Evolutionary conservation across 345 rosid genomes (phyloP), one percentile per base, ranked within the genome.

Genomic region (Salix koriyanagi): DNA sequence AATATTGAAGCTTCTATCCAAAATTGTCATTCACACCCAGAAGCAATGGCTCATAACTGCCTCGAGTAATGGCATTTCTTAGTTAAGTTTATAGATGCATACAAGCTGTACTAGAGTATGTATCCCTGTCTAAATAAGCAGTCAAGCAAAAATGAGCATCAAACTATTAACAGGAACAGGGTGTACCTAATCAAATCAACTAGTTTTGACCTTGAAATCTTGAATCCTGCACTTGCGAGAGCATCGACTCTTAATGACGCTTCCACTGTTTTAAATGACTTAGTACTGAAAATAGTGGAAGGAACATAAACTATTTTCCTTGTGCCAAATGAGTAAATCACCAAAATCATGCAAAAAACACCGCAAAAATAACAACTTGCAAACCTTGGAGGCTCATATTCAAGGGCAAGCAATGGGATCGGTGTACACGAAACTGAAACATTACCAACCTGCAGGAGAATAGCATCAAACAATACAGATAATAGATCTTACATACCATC

Each of bases 151-250:
- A 58, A 7, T 41, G 48, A 41, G 7, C 36, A 46, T 46, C 52
- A 25, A 25, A 70, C 72, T 30, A 18, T 60, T 26, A 6, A 0
- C 61, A 37, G 67, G 61, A 56, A 30, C 14, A 75, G 66, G 58
- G 37, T 14, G 62, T 87, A 90, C 99, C 99, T 85, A 80, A 93
- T 95, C 81, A 91, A 77, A 82, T 87, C 85, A 72, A 89, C 94
- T 75, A 95, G 87, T 71, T 95, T 93, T 73, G 99, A 89, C 74
- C 96, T 83, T 44, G 98, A 93, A 73, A 93, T 89, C 89, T 90
- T 95, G 82, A 91, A 95, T 74, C 99, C 97, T n/a, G 97, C 99
- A 88, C 99, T 95, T 72, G 96, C 98, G 41, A 95, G 79, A 72
- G 99, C 97, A 89, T 95, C 99, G 44, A 95, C 89, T 79, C 99